Evolutionary conservation across 2,329 filamentous ascomycete genomes (phyloP).

Genomic region (Aspergillus sp.): DNA sequence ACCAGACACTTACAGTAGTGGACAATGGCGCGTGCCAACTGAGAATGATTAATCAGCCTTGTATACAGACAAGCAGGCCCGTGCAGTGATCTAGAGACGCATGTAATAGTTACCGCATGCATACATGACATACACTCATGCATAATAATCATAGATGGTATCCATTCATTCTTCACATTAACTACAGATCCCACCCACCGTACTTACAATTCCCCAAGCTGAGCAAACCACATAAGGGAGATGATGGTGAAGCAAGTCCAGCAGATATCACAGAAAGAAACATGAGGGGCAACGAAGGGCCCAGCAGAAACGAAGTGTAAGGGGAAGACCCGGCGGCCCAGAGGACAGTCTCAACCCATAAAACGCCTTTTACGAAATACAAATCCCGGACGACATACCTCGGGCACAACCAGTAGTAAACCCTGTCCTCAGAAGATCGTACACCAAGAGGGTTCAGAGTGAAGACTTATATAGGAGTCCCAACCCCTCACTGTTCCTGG

Average conservation of each 20-base stretch:
- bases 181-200: constrained; percentile 22
- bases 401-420: constrained; percentile 3
- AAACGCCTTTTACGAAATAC: constrained; percentile 22
- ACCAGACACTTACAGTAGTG: too few species aligned
- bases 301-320: not conserved
- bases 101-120: not conserved
- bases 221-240: constrained; percentile 7
- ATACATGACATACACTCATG: not conserved
- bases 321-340: constrained; percentile 10
- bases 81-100: too few species aligned
- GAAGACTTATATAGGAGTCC: not conserved
- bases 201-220: constrained; percentile 17
- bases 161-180: constrained; percentile 29
- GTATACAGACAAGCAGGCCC: too few species aligned
- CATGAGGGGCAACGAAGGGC: constrained; percentile 7
- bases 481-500: too few species aligned
- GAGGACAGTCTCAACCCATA: constrained; percentile 9
- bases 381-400: constrained; percentile 12
- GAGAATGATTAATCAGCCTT: too few species aligned
- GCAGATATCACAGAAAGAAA: constrained; percentile 12
- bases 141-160: constrained; percentile 10
- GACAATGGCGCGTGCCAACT: too few species aligned
- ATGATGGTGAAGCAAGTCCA: constrained; percentile 7
- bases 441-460: not conserved
- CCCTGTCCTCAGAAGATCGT: constrained; percentile 4